These are phyloP conservation scores for Suhomyces sp. DNA, from an alignment of 805 yeast genomes.

Conservation along the genomic window DNA sequence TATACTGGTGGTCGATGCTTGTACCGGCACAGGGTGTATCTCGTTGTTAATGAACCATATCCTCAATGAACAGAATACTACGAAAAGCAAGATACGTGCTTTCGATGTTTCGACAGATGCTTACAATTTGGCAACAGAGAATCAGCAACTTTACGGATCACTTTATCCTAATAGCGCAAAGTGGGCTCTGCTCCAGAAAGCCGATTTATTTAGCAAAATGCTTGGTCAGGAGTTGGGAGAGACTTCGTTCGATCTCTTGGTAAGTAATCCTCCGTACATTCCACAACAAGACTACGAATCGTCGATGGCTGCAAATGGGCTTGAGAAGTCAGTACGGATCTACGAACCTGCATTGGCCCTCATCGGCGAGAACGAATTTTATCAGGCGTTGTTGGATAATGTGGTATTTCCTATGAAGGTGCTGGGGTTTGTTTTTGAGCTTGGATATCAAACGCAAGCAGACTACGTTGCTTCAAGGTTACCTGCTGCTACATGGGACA, in stretches of 20 bases:
- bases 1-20: slow-evolving; percentile 57
- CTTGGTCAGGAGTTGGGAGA: slow-evolving; percentile 6
- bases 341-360: slow-evolving; percentile 80
- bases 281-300: slow-evolving; percentile 43
- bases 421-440: slow-evolving; percentile 66
- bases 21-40: slow-evolving; percentile 90
- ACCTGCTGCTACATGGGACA: slow-evolving; percentile 41
- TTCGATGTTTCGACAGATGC: slow-evolving; percentile 60
- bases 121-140: slow-evolving; percentile 45
- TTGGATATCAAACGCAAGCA: slow-evolving; percentile 65
- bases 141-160: slow-evolving; percentile 22
- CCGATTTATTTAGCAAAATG: slow-evolving; percentile 12
- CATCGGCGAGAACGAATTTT: slow-evolving; percentile 75
- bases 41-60: slow-evolving; percentile 47
- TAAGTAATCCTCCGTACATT: slow-evolving; percentile 93
- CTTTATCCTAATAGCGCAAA: not conserved
- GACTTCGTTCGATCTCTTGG: slow-evolving; percentile 47
- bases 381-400: slow-evolving; percentile 48
- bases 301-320: slow-evolving; percentile 34
- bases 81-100: slow-evolving; percentile 33
- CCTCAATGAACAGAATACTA: slow-evolving; percentile 8
- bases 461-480: slow-evolving; percentile 29
- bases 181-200: slow-evolving; percentile 10
- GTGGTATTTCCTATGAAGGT: slow-evolving; percentile 34
- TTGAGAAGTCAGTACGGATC: slow-evolving; percentile 60